Evolutionary conservation across 2,329 filamentous ascomycete genomes (phyloP).

Genomic region (Akanthomyces muscarius): DNA sequence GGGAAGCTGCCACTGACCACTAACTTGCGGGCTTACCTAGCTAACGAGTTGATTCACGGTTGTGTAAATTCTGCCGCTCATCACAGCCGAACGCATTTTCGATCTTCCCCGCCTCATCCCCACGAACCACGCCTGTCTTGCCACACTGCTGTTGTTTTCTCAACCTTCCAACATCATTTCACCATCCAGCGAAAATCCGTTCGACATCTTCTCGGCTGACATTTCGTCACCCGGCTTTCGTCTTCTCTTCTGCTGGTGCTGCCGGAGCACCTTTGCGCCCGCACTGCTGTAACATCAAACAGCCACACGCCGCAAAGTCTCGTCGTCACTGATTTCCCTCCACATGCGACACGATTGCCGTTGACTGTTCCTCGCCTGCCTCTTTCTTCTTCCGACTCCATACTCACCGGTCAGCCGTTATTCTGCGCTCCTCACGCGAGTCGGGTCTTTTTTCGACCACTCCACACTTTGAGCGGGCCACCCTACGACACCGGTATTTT

Average conservation of each 20-base stretch:
- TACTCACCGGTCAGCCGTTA: background rate
- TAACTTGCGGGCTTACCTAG: background rate
- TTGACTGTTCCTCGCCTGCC: background rate
- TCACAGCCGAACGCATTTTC: background rate
- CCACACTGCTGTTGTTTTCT: background rate
- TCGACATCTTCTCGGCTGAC: too few species aligned
- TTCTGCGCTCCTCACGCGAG: background rate
- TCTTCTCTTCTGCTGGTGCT: background rate
- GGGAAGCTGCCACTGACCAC: background rate
- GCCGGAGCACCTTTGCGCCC: background rate
- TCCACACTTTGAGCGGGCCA: slow-evolving; percentile 2
- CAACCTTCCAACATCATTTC: too few species aligned
- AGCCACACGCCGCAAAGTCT: background rate
- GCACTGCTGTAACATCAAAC: background rate
- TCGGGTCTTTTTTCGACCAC: background rate
- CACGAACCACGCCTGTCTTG: background rate
- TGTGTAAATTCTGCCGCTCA: background rate
- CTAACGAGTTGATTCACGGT: too few species aligned
- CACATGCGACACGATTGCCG: background rate
- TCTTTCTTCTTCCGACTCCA: background rate
- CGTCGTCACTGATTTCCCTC: background rate
- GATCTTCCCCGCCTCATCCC: background rate
- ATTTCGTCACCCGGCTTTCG: background rate
- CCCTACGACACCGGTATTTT: background rate
- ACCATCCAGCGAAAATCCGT: too few species aligned